A percentile compares a stretch with the other conserved stretches of the same genome.
Conservation (phyloP, 2,329 filamentous ascomycete genomes). For the Pseudodiploospora longispora region DNA sequence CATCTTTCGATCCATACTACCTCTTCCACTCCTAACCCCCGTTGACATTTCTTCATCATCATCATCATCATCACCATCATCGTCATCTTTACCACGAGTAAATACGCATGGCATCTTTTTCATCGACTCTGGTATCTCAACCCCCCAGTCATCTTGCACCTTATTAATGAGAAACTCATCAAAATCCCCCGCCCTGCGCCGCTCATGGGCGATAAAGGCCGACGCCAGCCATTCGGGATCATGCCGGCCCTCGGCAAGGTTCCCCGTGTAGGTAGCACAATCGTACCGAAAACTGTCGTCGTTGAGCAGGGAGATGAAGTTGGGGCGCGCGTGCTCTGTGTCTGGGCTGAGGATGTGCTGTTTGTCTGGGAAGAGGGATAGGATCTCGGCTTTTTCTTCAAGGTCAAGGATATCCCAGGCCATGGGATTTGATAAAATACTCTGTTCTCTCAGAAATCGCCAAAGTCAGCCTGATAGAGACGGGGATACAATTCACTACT, state of each 20-base stretch:
- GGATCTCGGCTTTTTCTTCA: constrained; percentile 27
- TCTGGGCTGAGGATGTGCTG: constrained; percentile 29
- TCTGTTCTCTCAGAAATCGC: constrained; percentile 15
- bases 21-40: not conserved
- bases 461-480: not conserved
- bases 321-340: constrained; percentile 29
- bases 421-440: constrained; percentile 27
- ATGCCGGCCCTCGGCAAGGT: constrained; percentile 39
- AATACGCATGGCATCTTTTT: constrained; percentile 9
- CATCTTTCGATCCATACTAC: not conserved
- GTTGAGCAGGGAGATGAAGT: constrained; percentile 35
- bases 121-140: constrained; percentile 29
- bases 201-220: constrained; percentile 43
- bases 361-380: constrained; percentile 29
- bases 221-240: constrained; percentile 45
- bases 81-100: not conserved
- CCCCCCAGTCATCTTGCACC: constrained; percentile 41
- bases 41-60: not conserved
- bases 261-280: constrained; percentile 36
- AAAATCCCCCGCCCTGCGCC: constrained; percentile 41
- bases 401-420: constrained; percentile 29
- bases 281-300: constrained; percentile 41
- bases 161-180: constrained; percentile 36
- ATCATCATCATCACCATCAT: not conserved
- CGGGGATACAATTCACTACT: not conserved